These are phyloP conservation scores for Penicillium antarcticum DNA, from an alignment of 495 filamentous ascomycete genomes.

Conservation along the genomic window DNA sequence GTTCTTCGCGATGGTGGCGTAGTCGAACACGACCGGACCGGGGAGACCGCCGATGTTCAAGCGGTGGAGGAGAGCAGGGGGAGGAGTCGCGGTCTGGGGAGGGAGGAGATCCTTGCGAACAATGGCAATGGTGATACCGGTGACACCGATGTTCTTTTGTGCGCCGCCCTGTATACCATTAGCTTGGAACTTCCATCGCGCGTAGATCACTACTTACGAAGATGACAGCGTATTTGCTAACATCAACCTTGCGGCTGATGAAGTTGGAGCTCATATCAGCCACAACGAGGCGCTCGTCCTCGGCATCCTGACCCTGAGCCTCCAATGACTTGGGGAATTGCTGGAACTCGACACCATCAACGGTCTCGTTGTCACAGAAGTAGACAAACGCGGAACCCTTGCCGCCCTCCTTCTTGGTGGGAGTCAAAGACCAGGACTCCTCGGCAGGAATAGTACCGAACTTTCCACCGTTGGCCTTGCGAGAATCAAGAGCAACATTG, in stretches of 20 bases:
- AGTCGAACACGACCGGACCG: conserved; percentile 74
- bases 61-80: conserved; percentile 62
- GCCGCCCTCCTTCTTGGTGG: conserved; percentile 47
- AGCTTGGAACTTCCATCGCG: not conserved
- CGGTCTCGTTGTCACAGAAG: conserved; percentile 83
- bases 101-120: conserved; percentile 74
- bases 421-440: conserved; percentile 71
- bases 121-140: conserved; percentile 81
- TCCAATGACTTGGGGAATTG: conserved; percentile 64
- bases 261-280: conserved; percentile 82
- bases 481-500: conserved; percentile 72
- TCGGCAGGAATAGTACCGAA: conserved; percentile 81
- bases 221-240: conserved; percentile 60
- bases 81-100: conserved; percentile 53
- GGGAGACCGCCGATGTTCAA: conserved; percentile 62
- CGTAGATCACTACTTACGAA: conserved; percentile 26
- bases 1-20: conserved; percentile 77
- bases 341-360: conserved; percentile 91
- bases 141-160: conserved; percentile 86
- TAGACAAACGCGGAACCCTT: conserved; percentile 73
- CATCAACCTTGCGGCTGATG: conserved; percentile 60
- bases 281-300: conserved; percentile 63
- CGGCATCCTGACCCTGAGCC: conserved; percentile 45
- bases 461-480: conserved; percentile 72
- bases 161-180: conserved; percentile 53